Conservation (phyloP, 1,284 basidiomycete genomes). For the Trametes versicolor region DNA sequence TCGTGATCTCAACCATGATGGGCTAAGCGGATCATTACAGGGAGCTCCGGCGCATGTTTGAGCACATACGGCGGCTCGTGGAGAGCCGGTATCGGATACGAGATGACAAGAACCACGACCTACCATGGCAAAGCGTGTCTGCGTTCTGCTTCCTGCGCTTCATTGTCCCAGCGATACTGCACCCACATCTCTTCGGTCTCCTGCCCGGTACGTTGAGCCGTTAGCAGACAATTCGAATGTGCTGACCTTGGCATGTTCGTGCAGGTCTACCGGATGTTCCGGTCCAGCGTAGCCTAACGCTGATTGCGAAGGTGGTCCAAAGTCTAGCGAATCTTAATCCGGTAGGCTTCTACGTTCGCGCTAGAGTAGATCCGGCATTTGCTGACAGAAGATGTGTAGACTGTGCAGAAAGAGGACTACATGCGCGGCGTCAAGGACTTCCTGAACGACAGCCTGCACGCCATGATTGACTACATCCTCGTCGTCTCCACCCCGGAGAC, state of each 20-base stretch:
- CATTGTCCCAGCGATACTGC: slow-evolving; percentile 82
- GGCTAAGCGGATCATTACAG: slow-evolving; percentile 49
- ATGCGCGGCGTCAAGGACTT: slow-evolving; percentile 79
- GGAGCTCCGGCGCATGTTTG: slow-evolving; percentile 79
- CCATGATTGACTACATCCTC: slow-evolving; percentile 80
- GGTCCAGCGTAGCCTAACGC: slow-evolving; percentile 78
- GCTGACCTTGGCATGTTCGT: background rate
- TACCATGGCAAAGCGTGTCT: slow-evolving; percentile 84
- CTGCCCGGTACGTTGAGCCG: slow-evolving; percentile 62
- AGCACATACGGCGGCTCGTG: slow-evolving; percentile 76
- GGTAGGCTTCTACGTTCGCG: slow-evolving; percentile 54
- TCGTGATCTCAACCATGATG: background rate
- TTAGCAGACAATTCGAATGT: background rate
- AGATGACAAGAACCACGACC: slow-evolving; percentile 57
- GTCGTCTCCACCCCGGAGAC: slow-evolving; percentile 69
- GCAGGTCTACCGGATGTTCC: slow-evolving; percentile 70
- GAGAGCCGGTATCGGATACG: slow-evolving; percentile 65
- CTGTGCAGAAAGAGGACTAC: slow-evolving; percentile 74
- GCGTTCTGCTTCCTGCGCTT: slow-evolving; percentile 89
- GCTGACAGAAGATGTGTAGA: slow-evolving; percentile 47
- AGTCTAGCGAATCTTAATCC: slow-evolving; percentile 82
- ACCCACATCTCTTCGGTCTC: slow-evolving; percentile 81
- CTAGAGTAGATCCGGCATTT: background rate
- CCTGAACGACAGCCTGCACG: slow-evolving; percentile 62
- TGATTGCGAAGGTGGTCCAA: slow-evolving; percentile 84